These are phyloP conservation scores for Cichorium intybus DNA, from an alignment of 140 eudicot species.

Conservation along the genomic window DNA sequence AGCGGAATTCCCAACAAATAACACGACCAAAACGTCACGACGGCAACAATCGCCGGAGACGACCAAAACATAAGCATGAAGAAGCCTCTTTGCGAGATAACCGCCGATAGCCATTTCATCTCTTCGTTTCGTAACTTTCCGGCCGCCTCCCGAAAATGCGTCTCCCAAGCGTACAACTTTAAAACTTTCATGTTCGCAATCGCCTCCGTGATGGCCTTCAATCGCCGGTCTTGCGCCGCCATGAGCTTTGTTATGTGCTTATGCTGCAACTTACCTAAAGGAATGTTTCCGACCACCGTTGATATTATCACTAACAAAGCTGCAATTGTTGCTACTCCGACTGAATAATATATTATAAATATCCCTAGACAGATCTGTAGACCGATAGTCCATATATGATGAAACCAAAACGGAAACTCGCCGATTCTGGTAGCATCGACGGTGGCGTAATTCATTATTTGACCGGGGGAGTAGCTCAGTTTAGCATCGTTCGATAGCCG, in stretches of 20 bases:
- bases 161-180: constrained; percentile 84
- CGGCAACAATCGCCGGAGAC: constrained; percentile 43
- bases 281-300: constrained; percentile 56
- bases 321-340: constrained; percentile 57
- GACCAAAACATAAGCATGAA: constrained; percentile 54
- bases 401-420: constrained; percentile 67
- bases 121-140: constrained; percentile 48
- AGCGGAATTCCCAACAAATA: constrained; percentile 42
- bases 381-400: constrained; percentile 66
- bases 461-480: constrained; percentile 50
- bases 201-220: constrained; percentile 63
- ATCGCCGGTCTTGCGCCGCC: constrained; percentile 60
- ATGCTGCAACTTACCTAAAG: constrained; percentile 64
- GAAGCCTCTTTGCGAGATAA: constrained; percentile 45
- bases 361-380: constrained; percentile 60
- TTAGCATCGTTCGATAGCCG: constrained; percentile 49
- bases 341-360: constrained; percentile 43
- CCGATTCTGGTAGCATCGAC: constrained; percentile 71
- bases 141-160: constrained; percentile 45
- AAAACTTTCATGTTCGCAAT: constrained; percentile 64
- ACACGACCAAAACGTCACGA: constrained; percentile 61
- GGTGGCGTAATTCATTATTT: constrained; percentile 62
- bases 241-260: constrained; percentile 49
- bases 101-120: constrained; percentile 36
- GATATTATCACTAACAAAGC: constrained; percentile 47